phyloP scores from a whole-genome alignment of 2,329 filamentous ascomycete species.

The Neocucurbitaria cava region DNA sequence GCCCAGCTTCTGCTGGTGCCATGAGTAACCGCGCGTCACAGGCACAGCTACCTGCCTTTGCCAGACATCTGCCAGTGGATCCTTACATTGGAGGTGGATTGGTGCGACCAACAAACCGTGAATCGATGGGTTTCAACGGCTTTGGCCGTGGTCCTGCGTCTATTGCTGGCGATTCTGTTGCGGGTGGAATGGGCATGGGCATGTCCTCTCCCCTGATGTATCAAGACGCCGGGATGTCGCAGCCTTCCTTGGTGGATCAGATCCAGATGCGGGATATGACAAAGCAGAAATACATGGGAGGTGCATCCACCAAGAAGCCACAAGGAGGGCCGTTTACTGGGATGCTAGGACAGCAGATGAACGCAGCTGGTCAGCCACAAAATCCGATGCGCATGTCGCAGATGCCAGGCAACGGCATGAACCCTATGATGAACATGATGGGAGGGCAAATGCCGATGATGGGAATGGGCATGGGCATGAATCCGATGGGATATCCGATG shows the following conservation, averaged over 20 bases:
- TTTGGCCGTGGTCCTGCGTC: constrained; percentile 43
- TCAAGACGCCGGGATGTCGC: constrained; percentile 38
- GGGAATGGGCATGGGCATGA: constrained; percentile 40
- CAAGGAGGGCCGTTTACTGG: constrained; percentile 44
- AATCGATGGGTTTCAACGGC: constrained; percentile 47
- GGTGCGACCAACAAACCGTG: constrained; percentile 41
- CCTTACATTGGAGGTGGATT: constrained; percentile 47
- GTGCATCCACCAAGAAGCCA: constrained; percentile 42
- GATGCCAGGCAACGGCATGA: constrained; percentile 34
- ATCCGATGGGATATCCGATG: constrained; percentile 61
- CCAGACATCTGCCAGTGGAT: constrained; percentile 44
- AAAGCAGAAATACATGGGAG: constrained; percentile 47
- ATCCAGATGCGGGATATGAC: constrained; percentile 47
- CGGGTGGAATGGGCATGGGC: constrained; percentile 21
- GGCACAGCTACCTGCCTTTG: constrained; percentile 42
- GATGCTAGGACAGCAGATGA: constrained; percentile 44
- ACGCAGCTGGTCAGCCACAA: constrained; percentile 26
- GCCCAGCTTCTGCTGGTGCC: constrained; percentile 43
- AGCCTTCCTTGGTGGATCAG: constrained; percentile 46
- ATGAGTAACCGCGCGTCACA: constrained; percentile 27
- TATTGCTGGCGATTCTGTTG: constrained; percentile 41
- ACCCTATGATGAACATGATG: constrained; percentile 38
- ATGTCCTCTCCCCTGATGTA: constrained; percentile 33
- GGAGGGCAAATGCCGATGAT: constrained; percentile 37
- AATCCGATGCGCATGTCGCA: constrained; percentile 35